Conservation (phyloP, 2,329 filamentous ascomycete species). For the Graphiopsis chlorocephala region DNA sequence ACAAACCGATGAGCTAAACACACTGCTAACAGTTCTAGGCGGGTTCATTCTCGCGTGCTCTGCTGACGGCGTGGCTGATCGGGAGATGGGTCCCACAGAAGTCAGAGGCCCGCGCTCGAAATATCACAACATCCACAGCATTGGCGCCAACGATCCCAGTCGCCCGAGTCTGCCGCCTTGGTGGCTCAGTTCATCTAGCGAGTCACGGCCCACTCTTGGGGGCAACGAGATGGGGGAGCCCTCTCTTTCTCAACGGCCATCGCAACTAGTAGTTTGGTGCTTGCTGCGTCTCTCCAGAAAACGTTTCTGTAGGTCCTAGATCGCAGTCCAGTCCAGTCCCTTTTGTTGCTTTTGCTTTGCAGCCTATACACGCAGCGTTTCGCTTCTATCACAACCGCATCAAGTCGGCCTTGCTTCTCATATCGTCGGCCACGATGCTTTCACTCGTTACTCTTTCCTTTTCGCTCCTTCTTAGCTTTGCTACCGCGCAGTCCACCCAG, state of each 20-base stretch:
- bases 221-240: not conserved
- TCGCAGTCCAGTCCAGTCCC: conserved; percentile 8
- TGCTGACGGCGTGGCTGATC: not conserved
- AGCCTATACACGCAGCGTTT: conserved; percentile 4
- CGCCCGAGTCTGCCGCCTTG: conserved; percentile 7
- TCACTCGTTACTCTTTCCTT: conserved; percentile 14
- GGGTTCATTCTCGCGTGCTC: conserved; percentile 1
- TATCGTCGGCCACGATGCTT: conserved; percentile 13
- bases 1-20: not conserved
- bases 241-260: conserved; percentile 12
- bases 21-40: not conserved
- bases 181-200: conserved; percentile 8
- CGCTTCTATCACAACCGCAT: conserved; percentile 5
- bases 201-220: conserved; percentile 13
- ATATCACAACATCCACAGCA: not conserved
- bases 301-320: conserved; percentile 12
- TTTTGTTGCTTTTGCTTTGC: conserved; percentile 11
- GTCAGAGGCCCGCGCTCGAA: conserved; percentile 11
- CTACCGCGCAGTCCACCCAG: conserved; percentile 1
- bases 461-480: conserved; percentile 7
- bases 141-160: conserved; percentile 9
- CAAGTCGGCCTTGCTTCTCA: not conserved
- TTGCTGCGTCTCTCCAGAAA: conserved; percentile 2
- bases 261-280: not conserved
- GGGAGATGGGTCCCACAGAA: conserved; percentile 9